A percentile compares a stretch with the other conserved stretches of the same genome.
Conservation (phyloP, 305 asterid genomes). For the Ilex paraguariensis region DNA sequence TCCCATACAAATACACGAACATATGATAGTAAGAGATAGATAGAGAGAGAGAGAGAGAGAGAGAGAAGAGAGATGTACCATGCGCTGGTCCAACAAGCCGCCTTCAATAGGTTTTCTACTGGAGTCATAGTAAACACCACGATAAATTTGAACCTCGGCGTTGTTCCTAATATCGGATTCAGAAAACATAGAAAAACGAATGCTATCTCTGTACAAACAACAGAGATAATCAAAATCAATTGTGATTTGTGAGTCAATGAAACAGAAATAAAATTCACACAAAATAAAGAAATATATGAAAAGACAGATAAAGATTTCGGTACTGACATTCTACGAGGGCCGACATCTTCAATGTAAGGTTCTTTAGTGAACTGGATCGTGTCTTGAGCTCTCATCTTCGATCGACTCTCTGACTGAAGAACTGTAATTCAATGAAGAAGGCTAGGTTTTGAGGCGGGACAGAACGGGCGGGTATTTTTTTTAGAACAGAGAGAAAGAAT, state of each 20-base stretch:
- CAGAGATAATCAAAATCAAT: conserved; percentile 4
- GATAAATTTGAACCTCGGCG: conserved; percentile 66
- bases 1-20: no score
- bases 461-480: no score
- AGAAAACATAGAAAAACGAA: conserved; percentile 60
- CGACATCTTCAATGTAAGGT: conserved; percentile 76
- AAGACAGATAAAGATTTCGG: not conserved
- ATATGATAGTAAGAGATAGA: not conserved
- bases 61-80: conserved; percentile 40
- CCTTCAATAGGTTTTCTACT: conserved; percentile 36
- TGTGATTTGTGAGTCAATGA: not conserved
- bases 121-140: conserved; percentile 53
- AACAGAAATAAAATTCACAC: not conserved
- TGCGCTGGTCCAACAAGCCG: conserved; percentile 79
- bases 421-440: no score
- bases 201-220: conserved; percentile 56
- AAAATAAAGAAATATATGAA: not conserved
- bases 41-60: not conserved
- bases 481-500: no score
- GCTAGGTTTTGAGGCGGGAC: no score
- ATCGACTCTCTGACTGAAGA: not conserved
- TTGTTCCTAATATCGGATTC: conserved; percentile 56
- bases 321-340: conserved; percentile 70
- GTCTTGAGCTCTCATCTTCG: conserved; percentile 42
- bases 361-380: conserved; percentile 55